phyloP scores from a whole-genome alignment of 352 stramenopile genomes.

The Pythium insidiosum region DNA sequence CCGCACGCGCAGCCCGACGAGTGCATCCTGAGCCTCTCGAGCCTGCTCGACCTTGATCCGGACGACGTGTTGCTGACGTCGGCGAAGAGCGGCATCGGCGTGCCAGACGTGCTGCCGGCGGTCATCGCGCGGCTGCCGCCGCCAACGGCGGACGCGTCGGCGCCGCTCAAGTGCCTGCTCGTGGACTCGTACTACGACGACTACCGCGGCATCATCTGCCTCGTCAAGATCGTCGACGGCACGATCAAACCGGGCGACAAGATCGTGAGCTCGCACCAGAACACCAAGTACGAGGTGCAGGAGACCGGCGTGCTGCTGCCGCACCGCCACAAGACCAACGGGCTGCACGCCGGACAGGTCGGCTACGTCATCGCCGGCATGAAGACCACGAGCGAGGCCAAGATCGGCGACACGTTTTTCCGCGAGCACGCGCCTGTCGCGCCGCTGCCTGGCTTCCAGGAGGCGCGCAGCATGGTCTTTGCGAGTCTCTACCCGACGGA shows the following conservation, averaged over 20 bases:
- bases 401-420: slow-evolving; percentile 87
- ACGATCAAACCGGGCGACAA: slow-evolving; percentile 76
- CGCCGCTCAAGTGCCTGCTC: slow-evolving; percentile 88
- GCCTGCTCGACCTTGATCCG: slow-evolving; percentile 85
- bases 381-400: slow-evolving; percentile 95
- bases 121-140: slow-evolving; percentile 76
- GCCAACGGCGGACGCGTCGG: slow-evolving; percentile 40
- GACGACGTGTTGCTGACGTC: slow-evolving; percentile 94
- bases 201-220: slow-evolving; percentile 92
- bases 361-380: slow-evolving; percentile 97
- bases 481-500: slow-evolving; percentile 97
- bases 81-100: slow-evolving; percentile 92
- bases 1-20: slow-evolving; percentile 92
- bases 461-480: slow-evolving; percentile 96
- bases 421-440: slow-evolving; percentile 53
- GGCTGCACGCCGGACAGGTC: slow-evolving; percentile 90
- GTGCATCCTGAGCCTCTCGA: slow-evolving; percentile 69
- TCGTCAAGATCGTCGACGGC: slow-evolving; percentile 94
- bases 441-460: slow-evolving; percentile 72
- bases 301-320: slow-evolving; percentile 94
- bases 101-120: slow-evolving; percentile 66
- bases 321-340: slow-evolving; percentile 61
- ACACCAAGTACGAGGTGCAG: slow-evolving; percentile 92
- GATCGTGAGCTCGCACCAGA: slow-evolving; percentile 64
- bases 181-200: slow-evolving; percentile 98